Evolutionary conservation across 495 filamentous ascomycete genomes (phyloP).

Genomic region (Penicillium goetzii): DNA sequence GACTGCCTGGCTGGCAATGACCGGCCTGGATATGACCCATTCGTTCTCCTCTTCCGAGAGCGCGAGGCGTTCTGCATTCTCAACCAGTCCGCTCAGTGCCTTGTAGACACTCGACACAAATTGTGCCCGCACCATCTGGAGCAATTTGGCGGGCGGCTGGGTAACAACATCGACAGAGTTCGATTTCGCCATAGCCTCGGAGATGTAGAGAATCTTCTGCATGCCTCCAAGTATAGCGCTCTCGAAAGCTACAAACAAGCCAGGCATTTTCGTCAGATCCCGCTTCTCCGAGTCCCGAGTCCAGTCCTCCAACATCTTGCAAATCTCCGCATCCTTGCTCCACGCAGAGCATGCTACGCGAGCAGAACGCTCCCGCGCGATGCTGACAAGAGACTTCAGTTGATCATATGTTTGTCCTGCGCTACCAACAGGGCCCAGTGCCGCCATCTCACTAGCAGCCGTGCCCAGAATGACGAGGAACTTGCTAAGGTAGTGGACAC

Average conservation of each 20-base stretch:
- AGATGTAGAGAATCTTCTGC: conserved; percentile 93
- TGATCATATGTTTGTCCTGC: conserved; percentile 63
- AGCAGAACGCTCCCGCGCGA: conserved; percentile 81
- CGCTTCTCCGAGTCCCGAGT: conserved; percentile 72
- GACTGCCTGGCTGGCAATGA: conserved; percentile 31
- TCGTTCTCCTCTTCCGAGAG: conserved; percentile 64
- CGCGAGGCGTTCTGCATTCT: conserved; percentile 80
- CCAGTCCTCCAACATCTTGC: conserved; percentile 92
- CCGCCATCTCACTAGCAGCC: conserved; percentile 85
- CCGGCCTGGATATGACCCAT: conserved; percentile 41
- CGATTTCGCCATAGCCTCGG: conserved; percentile 73
- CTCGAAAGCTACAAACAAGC: conserved; percentile 79
- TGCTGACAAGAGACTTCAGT: conserved; percentile 70
- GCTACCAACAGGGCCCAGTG: conserved; percentile 64
- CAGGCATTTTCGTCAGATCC: conserved; percentile 89
- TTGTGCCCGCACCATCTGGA: conserved; percentile 81
- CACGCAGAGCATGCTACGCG: conserved; percentile 81
- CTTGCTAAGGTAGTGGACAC: conserved; percentile 80
- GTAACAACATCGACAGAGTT: conserved; percentile 74
- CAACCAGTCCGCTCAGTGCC: conserved; percentile 88
- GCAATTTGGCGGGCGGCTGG: conserved; percentile 78
- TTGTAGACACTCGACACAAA: conserved; percentile 94
- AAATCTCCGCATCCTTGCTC: conserved; percentile 85
- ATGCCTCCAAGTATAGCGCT: conserved; percentile 74
- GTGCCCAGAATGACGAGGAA: conserved; percentile 79